These are phyloP conservation scores for Penicillium italicum DNA, from an alignment of 2,329 filamentous ascomycete genomes.

Conservation along the genomic window DNA sequence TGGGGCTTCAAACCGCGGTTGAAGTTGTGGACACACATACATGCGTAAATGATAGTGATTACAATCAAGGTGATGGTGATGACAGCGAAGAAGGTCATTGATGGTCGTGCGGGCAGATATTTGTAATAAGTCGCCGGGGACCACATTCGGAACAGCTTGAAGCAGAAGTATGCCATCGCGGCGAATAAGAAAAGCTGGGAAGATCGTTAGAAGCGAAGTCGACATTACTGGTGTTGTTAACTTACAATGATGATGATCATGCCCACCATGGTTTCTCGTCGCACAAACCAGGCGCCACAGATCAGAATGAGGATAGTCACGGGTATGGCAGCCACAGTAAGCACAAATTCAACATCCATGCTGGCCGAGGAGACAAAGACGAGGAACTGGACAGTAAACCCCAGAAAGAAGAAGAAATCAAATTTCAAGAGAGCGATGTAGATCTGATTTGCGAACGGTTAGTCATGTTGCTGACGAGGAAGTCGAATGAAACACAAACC, in stretches of 20 bases:
- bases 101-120: constrained; percentile 77
- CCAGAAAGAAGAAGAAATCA: constrained; percentile 99
- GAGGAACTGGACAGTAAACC: constrained; percentile 96
- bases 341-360: constrained; percentile 69
- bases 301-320: constrained; percentile 87
- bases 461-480: constrained; percentile 18
- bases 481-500: constrained; percentile 51
- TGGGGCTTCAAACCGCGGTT: constrained; percentile 84
- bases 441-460: constrained; percentile 58
- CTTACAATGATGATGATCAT: constrained; percentile 70
- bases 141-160: constrained; percentile 97
- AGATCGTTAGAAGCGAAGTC: constrained; percentile 14
- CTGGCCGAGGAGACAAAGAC: constrained; percentile 76
- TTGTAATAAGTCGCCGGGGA: constrained; percentile 55
- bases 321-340: constrained; percentile 86
- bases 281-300: constrained; percentile 78
- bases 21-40: constrained; percentile 88
- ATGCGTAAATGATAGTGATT: constrained; percentile 80
- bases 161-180: constrained; percentile 90
- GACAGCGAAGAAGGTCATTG: constrained; percentile 87
- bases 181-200: constrained; percentile 72
- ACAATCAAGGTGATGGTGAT: constrained; percentile 87
- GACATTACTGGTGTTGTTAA: constrained; percentile 14
- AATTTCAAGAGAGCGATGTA: constrained; percentile 98
- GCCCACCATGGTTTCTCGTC: constrained; percentile 73